Evolutionary conservation across 2,329 filamentous ascomycete genomes (phyloP).

Genomic region (Emergomyces pasteurianus): DNA sequence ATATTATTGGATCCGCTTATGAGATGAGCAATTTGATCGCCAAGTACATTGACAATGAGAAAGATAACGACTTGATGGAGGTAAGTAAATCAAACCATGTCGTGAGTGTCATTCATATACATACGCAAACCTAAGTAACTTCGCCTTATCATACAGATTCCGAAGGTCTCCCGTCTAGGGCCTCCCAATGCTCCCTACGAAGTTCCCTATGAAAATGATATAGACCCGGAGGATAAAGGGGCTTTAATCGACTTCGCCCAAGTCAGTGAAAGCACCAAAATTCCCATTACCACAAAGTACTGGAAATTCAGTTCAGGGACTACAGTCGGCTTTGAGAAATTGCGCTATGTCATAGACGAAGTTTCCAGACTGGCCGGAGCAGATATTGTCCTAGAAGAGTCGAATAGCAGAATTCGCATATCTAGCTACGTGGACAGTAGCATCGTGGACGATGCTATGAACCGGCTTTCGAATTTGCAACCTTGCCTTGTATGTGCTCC

Average conservation of each 20-base stretch:
- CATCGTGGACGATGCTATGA: slow-evolving; percentile 18
- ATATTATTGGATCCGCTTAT: slow-evolving; percentile 6
- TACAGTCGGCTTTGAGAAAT: slow-evolving; percentile 15
- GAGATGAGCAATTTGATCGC: slow-evolving; percentile 12
- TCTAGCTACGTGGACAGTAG: slow-evolving; percentile 11
- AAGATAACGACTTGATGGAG: slow-evolving; percentile 22
- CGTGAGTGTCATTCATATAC: neutral
- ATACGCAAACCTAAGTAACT: neutral
- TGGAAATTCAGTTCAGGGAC: slow-evolving; percentile 15
- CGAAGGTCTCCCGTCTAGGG: slow-evolving; percentile 19
- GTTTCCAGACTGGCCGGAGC: slow-evolving; percentile 19
- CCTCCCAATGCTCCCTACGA: slow-evolving; percentile 9
- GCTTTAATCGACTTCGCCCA: neutral
- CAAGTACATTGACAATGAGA: slow-evolving; percentile 19
- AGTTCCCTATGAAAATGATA: slow-evolving; percentile 9
- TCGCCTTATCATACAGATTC: slow-evolving; percentile 12
- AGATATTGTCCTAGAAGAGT: slow-evolving; percentile 13
- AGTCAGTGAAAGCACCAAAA: neutral
- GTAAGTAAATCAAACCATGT: slow-evolving; percentile 11
- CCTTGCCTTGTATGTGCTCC: slow-evolving; percentile 16
- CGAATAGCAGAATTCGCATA: slow-evolving; percentile 16
- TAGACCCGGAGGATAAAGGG: slow-evolving; percentile 11
- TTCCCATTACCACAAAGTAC: slow-evolving; percentile 11
- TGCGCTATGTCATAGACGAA: slow-evolving; percentile 13
- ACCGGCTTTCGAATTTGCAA: slow-evolving; percentile 18